A percentile compares a stretch with the other conserved stretches of the same genome.
Evolutionary conservation across 257 asterid species (phyloP).

Genomic region (Primulina tabacum): DNA sequence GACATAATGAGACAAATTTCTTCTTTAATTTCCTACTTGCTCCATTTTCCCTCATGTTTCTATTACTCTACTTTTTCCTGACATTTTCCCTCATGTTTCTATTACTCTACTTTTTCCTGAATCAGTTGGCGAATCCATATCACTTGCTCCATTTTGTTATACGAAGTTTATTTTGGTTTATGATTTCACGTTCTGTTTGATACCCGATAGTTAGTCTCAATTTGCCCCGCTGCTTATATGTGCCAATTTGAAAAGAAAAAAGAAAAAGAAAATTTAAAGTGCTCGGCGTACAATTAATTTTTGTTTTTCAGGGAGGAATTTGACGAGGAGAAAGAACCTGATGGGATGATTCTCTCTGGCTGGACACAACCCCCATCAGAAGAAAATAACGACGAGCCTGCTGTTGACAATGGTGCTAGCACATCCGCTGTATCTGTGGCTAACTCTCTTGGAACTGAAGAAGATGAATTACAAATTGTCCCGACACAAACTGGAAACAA

Average conservation of each 20-base stretch:
- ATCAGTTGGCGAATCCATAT: background rate
- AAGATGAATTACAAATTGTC: constrained; percentile 52
- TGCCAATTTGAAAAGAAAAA: background rate
- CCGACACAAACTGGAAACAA: constrained; percentile 53
- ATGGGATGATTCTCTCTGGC: constrained; percentile 80
- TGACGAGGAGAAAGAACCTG: constrained; percentile 95
- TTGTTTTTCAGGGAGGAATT: constrained; percentile 66
- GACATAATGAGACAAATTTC: background rate
- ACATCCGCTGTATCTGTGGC: constrained; percentile 50
- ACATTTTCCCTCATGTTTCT: background rate
- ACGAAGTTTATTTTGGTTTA: background rate
- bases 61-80: too few relatives aligned
- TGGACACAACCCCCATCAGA: constrained; percentile 59
- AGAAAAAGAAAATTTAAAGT: background rate
- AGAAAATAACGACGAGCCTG: constrained; percentile 42
- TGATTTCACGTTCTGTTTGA: background rate
- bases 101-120: too few relatives aligned
- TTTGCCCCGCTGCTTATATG: background rate
- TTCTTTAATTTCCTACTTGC: background rate
- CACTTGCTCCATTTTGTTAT: background rate
- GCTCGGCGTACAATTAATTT: constrained; percentile 9
- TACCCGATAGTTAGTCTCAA: background rate
- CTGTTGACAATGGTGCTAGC: constrained; percentile 60
- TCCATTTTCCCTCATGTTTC: background rate
- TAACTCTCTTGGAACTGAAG: constrained; percentile 36